Evolutionary conservation across 2,329 filamentous ascomycete genomes (phyloP).

Genomic region (Pseudogymnoascus sp.): DNA sequence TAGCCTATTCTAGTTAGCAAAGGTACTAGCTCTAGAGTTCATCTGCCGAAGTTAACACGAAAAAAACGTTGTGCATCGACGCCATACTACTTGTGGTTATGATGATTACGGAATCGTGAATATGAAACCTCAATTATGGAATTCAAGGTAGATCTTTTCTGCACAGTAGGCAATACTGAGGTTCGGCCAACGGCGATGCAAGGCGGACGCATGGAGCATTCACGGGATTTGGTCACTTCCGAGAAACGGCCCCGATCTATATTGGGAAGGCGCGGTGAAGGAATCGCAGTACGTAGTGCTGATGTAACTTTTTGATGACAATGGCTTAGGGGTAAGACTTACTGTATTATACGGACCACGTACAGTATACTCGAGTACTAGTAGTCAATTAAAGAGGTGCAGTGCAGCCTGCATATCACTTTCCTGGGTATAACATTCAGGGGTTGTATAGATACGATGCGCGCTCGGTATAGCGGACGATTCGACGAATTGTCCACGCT

Average conservation of each 20-base stretch:
- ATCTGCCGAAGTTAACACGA: neutral
- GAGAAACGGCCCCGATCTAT: neutral
- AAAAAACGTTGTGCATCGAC: neutral
- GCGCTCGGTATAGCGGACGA: neutral
- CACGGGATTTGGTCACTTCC: neutral
- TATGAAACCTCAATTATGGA: slow-evolving; percentile 1
- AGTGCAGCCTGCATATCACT: neutral
- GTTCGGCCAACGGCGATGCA: neutral
- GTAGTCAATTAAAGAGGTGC: neutral
- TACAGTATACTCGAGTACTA: neutral
- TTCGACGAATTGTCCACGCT: neutral
- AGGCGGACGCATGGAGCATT: neutral
- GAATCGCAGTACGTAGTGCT: neutral
- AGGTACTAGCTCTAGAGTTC: neutral
- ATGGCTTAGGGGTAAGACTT: neutral
- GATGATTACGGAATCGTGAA: slow-evolving; percentile 1
- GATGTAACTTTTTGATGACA: neutral
- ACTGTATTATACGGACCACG: neutral
- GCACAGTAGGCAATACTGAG: neutral
- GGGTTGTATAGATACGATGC: neutral
- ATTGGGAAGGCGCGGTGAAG: neutral
- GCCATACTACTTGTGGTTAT: neutral
- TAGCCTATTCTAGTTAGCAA: neutral
- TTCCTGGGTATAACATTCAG: neutral
- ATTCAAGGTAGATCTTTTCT: neutral